Evolutionary conservation across 495 filamentous ascomycete species (phyloP).

Genomic region (Peziza echinospora): DNA sequence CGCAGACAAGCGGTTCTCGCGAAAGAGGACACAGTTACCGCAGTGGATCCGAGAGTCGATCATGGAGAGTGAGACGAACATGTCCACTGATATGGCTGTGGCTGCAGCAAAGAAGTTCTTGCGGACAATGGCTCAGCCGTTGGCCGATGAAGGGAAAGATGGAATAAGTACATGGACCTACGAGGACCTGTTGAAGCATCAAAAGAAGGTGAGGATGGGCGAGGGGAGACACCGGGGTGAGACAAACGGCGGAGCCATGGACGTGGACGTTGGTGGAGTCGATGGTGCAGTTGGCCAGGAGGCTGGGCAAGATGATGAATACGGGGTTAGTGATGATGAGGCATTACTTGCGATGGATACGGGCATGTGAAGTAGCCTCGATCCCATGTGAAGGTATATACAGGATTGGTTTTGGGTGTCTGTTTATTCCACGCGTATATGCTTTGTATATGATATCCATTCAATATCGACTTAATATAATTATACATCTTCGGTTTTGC

Average conservation of each 20-base stretch:
- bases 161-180: slow-evolving; percentile 82
- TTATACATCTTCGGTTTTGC: no score
- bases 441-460: no score
- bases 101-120: slow-evolving; percentile 73
- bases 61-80: slow-evolving; percentile 57
- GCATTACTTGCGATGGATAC: neutral
- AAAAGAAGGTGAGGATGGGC: slow-evolving; percentile 33
- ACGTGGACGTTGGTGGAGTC: slow-evolving; percentile 1
- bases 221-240: neutral
- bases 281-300: neutral
- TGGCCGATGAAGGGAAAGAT: slow-evolving; percentile 60
- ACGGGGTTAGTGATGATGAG: neutral
- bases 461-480: no score
- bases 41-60: slow-evolving; percentile 94
- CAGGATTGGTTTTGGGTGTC: no score
- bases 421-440: no score
- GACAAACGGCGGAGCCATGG: slow-evolving; percentile 1
- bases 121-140: slow-evolving; percentile 74
- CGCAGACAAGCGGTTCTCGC: slow-evolving; percentile 74
- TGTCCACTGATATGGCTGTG: slow-evolving; percentile 92
- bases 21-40: slow-evolving; percentile 73
- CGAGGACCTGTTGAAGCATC: slow-evolving; percentile 51
- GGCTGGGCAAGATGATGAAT: neutral
- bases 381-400: no score
- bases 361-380: no score